These are phyloP conservation scores for Rhodosporidiobolus sp. DNA, from an alignment of 768 basidiomycete species.

Conservation along the genomic window DNA sequence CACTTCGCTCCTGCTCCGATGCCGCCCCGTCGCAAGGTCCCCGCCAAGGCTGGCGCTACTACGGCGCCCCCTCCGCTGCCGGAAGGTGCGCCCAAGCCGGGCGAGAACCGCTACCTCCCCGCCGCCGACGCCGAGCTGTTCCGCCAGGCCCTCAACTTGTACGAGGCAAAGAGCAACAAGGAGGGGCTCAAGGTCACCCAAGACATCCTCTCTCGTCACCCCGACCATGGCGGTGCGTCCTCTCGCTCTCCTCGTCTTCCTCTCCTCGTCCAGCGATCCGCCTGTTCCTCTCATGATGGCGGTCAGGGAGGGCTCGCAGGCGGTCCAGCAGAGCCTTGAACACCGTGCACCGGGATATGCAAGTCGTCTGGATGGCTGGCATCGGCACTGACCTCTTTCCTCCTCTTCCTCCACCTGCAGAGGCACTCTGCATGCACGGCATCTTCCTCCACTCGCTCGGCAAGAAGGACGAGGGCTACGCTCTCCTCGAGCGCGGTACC, in stretches of 20 bases:
- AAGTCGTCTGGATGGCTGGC: background rate
- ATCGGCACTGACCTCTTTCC: background rate
- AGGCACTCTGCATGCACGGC: slow-evolving; percentile 95
- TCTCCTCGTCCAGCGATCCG: too few relatives aligned
- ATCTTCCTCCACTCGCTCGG: slow-evolving; percentile 78
- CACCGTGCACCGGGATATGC: background rate
- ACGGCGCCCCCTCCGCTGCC: background rate
- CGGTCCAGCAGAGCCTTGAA: background rate
- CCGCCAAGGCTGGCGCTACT: slow-evolving; percentile 64
- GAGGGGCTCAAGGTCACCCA: slow-evolving; percentile 88
- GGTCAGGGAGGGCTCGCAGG: background rate
- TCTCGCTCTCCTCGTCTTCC: background rate
- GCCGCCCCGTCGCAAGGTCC: slow-evolving; percentile 18
- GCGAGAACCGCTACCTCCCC: slow-evolving; percentile 26
- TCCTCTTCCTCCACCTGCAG: slow-evolving; percentile 52
- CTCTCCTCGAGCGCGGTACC: slow-evolving; percentile 78
- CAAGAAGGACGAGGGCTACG: slow-evolving; percentile 72
- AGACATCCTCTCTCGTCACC: slow-evolving; percentile 89
- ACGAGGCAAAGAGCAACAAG: slow-evolving; percentile 83
- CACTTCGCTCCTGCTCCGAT: slow-evolving; percentile 5
- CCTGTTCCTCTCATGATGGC: background rate
- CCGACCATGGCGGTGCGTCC: slow-evolving; percentile 86
- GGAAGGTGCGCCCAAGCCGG: background rate
- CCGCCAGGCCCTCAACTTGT: slow-evolving; percentile 53
- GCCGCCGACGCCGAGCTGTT: slow-evolving; percentile 31